Evolutionary conservation across 2,329 filamentous ascomycete genomes (phyloP), one percentile per base, ranked within the genome.

Genomic region (Trichoderma aggressivum): DNA sequence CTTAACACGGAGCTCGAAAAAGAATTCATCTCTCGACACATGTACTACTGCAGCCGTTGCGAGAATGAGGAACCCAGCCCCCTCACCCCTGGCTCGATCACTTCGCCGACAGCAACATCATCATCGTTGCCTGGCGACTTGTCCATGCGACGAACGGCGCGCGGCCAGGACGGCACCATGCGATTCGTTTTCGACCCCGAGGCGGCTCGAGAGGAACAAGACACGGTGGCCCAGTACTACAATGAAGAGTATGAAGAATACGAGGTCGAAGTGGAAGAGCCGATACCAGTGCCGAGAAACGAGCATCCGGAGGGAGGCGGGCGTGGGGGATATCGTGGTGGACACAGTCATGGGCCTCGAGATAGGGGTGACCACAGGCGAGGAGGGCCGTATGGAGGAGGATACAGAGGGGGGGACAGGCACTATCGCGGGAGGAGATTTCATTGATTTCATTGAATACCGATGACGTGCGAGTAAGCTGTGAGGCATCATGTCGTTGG

Each of bases 131-230:
- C 81, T 1, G 81, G 81, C 8, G 79, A 81, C 39, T 75, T 78
- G 2, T 77, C 79, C 0, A 76, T 78, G 14, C 74, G 77, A 11
- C 74, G 80, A 1, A 77, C 79, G 6, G 79, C 80, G 77, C 73
- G 84, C 81, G 75, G 84, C 78, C 80, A 86, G 76, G 91, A 93
- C 26, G 92, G 92, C 7, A 97, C 95, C 0, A 89, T 97, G 74
- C 89, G 96, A 7, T 98, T 97, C 80, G 93, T 98, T 81, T 90
- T 98, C 62, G 92, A 97, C 74, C 89, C 91, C 0, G 90, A 91
- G 69, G 88, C 91, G 63, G 94, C 94, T 2, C 86, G 87, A 60
- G 85, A 86, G 18, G 96, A 99, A 81, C 88, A 89, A 75, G 86
- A 86, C 14, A 85, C 87, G 14, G 91, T 94, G 2, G 86, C 86